phyloP scores from a whole-genome alignment of 2,329 filamentous ascomycete genomes.

The Colletotrichum tofieldiae region DNA sequence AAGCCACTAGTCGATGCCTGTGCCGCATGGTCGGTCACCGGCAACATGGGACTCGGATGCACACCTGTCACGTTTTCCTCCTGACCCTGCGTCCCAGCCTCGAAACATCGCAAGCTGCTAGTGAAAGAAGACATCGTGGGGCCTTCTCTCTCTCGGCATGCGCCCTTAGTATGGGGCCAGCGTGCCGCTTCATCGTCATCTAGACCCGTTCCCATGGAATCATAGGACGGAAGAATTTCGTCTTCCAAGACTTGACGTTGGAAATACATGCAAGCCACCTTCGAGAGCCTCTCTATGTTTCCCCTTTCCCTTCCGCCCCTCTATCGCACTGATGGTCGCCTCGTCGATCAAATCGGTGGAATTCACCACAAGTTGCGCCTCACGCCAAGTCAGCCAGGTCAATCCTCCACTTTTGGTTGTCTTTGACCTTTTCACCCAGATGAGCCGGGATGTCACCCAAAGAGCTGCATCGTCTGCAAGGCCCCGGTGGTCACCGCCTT shows the following conservation, averaged over 20 bases:
- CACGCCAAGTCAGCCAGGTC: constrained; percentile 7
- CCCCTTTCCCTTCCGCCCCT: neutral
- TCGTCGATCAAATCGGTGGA: constrained; percentile 7
- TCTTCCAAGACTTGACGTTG: constrained; percentile 17
- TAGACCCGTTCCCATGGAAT: neutral
- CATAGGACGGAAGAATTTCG: constrained; percentile 23
- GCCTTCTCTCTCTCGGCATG: neutral
- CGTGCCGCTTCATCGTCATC: constrained; percentile 2
- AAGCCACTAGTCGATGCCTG: constrained; percentile 9
- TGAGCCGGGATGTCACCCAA: constrained; percentile 26
- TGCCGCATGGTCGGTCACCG: constrained; percentile 22
- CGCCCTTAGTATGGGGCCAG: neutral
- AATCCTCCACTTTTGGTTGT: constrained; percentile 1
- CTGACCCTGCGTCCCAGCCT: neutral
- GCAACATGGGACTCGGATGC: constrained; percentile 14
- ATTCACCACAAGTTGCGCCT: neutral
- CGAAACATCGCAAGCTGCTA: neutral
- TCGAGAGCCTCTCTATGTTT: constrained; percentile 17
- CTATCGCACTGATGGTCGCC: neutral
- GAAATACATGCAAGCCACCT: constrained; percentile 11
- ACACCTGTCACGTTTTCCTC: neutral
- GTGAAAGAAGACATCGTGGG: neutral
- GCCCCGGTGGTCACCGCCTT: neutral
- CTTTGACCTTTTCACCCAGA: constrained; percentile 1
- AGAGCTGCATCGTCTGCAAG: constrained; percentile 25